These are phyloP conservation scores for Russula dissimulans DNA, from an alignment of 768 basidiomycete species.

Conservation along the genomic window DNA sequence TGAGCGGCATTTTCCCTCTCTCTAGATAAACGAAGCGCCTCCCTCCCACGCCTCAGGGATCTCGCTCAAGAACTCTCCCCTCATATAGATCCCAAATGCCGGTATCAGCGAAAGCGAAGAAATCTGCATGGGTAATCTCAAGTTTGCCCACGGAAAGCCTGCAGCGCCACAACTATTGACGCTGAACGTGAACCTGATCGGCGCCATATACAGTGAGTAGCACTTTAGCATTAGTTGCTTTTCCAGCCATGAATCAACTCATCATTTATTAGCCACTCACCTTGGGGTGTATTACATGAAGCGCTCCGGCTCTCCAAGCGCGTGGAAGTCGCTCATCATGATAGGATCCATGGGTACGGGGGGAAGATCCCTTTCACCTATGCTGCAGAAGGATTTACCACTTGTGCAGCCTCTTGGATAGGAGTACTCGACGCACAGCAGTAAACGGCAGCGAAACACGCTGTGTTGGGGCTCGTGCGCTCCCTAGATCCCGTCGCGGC, in stretches of 20 bases:
- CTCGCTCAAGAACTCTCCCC: not conserved
- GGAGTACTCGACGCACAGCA: conserved; percentile 35
- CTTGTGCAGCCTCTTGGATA: conserved; percentile 39
- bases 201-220: conserved; percentile 39
- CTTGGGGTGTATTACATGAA: conserved; percentile 44
- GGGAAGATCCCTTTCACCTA: not conserved
- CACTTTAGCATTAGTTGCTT: not conserved
- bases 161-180: conserved; percentile 37
- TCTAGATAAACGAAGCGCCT: too few relatives aligned
- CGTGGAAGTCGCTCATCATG: conserved; percentile 43
- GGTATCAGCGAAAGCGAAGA: conserved; percentile 28
- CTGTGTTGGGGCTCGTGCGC: conserved; percentile 44
- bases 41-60: too few relatives aligned
- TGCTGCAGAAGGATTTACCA: not conserved
- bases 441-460: conserved; percentile 48
- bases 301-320: conserved; percentile 27
- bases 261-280: conserved; percentile 32
- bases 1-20: not conserved
- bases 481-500: conserved; percentile 33
- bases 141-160: conserved; percentile 31
- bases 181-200: conserved; percentile 41
- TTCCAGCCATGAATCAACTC: not conserved
- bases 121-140: conserved; percentile 11
- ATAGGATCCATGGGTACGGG: conserved; percentile 45
- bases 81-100: not conserved